Evolutionary conservation across 345 rosid species (phyloP).

Genomic region (Rubroshorea leprosula): DNA sequence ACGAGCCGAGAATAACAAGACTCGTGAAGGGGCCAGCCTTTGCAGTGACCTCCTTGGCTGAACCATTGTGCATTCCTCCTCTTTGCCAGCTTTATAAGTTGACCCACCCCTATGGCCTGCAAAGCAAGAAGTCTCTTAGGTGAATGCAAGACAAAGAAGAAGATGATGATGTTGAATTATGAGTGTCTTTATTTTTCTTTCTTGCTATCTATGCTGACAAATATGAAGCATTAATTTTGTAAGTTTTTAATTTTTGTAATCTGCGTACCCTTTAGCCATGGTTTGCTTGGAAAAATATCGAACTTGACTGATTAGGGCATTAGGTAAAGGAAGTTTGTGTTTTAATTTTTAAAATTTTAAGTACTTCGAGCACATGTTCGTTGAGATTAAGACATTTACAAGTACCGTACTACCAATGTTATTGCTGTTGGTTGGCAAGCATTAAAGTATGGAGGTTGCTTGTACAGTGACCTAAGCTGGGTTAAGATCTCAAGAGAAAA

Average conservation of each 20-base stretch:
- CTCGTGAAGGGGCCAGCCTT: conserved; percentile 28
- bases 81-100: conserved; percentile 19
- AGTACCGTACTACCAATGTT: too few species aligned
- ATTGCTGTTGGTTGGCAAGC: too few species aligned
- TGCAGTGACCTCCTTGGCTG: conserved; percentile 19
- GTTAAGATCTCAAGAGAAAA: too few species aligned
- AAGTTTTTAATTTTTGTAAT: neutral
- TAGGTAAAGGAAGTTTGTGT: too few species aligned
- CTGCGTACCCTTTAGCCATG: neutral
- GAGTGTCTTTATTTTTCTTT: too few species aligned
- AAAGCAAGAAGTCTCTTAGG: too few species aligned
- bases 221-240: neutral
- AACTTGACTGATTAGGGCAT: neutral
- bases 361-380: too few species aligned
- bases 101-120: too few species aligned
- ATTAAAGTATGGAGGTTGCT: too few species aligned
- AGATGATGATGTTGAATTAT: neutral
- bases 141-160: neutral
- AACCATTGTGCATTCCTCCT: conserved; percentile 27
- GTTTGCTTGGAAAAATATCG: neutral
- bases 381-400: too few species aligned
- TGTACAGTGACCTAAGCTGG: too few species aligned
- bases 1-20: conserved; percentile 33
- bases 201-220: neutral
- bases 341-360: too few species aligned